A percentile compares a stretch with the other conserved stretches of the same genome.
Evolutionary conservation across 257 asterid species (phyloP).

Genomic region (Linderniella brevidens): DNA sequence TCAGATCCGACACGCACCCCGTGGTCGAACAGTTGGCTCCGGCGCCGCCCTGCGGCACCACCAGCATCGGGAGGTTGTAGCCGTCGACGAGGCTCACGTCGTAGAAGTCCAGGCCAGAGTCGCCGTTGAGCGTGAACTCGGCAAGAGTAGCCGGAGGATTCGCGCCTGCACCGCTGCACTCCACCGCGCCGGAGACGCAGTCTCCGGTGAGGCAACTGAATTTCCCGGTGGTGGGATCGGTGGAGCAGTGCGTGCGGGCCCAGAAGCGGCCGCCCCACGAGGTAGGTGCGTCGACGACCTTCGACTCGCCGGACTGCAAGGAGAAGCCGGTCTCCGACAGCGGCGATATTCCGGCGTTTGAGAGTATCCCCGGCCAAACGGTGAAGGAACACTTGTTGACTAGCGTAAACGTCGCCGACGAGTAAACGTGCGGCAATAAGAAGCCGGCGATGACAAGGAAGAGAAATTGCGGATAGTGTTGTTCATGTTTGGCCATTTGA

Average conservation of each 20-base stretch:
- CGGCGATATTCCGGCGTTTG: constrained; percentile 68
- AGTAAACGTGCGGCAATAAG: constrained; percentile 12
- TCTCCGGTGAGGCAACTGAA: constrained; percentile 79
- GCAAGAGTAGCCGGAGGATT: constrained; percentile 78
- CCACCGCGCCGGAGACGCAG: constrained; percentile 70
- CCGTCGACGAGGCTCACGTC: constrained; percentile 95
- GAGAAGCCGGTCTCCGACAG: constrained; percentile 56
- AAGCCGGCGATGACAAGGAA: no score
- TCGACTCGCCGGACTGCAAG: constrained; percentile 44
- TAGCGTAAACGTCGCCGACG: constrained; percentile 49
- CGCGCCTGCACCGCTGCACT: constrained; percentile 60
- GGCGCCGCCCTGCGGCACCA: constrained; percentile 77
- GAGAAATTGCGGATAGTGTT: no score
- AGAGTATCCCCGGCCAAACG: constrained; percentile 83
- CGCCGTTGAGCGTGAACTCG: constrained; percentile 77
- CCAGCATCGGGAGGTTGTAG: constrained; percentile 78
- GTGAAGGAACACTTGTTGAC: constrained; percentile 60
- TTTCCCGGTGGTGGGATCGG: constrained; percentile 43
- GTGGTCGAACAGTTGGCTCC: constrained; percentile 49
- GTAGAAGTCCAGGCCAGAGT: constrained; percentile 56
- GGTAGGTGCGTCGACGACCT: constrained; percentile 37
- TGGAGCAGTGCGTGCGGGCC: constrained; percentile 65
- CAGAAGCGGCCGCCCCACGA: constrained; percentile 92
- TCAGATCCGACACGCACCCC: constrained; percentile 57
- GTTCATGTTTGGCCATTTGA: no score